Evolutionary conservation across 2,329 filamentous ascomycete genomes (phyloP).

Genomic region (Botrytis cinerea): DNA sequence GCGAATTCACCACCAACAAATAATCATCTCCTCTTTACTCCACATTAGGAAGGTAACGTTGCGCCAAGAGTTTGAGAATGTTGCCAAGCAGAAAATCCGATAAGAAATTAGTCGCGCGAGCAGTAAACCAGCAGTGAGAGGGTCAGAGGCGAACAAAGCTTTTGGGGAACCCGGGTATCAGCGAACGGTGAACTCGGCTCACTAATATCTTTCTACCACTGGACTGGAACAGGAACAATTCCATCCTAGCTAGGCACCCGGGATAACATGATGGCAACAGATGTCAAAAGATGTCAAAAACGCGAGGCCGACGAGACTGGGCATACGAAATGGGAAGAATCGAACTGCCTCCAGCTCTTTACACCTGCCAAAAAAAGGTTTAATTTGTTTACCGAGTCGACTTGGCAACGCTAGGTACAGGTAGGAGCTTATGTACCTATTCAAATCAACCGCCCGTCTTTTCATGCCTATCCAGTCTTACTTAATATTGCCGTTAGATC

Average conservation of each 20-base stretch:
- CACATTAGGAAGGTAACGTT: slow-evolving; percentile 20
- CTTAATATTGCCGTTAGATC: neutral
- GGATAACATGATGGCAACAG: neutral
- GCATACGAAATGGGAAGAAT: neutral
- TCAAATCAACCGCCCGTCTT: neutral
- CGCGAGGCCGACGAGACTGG: slow-evolving; percentile 1
- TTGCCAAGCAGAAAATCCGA: slow-evolving; percentile 9
- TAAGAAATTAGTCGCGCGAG: slow-evolving; percentile 10
- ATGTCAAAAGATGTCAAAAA: neutral
- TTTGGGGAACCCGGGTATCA: neutral
- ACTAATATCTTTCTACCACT: slow-evolving; percentile 1
- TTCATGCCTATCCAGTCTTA: neutral
- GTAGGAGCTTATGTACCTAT: slow-evolving; percentile 1
- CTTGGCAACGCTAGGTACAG: slow-evolving; percentile 1
- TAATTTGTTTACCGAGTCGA: neutral
- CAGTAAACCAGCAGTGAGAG: neutral
- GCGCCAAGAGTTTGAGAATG: neutral
- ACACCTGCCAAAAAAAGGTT: slow-evolving; percentile 7
- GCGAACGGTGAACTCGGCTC: slow-evolving; percentile 5
- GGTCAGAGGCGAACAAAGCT: slow-evolving; percentile 2
- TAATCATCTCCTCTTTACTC: slow-evolving; percentile 7
- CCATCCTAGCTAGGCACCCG: neutral
- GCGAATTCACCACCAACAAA: slow-evolving; percentile 10
- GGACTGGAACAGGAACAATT: slow-evolving; percentile 8
- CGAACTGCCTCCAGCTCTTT: neutral